Evolutionary conservation across 257 asterid genomes (phyloP), one percentile per base, ranked within the genome.

Genomic region (Solanum neorickii): DNA sequence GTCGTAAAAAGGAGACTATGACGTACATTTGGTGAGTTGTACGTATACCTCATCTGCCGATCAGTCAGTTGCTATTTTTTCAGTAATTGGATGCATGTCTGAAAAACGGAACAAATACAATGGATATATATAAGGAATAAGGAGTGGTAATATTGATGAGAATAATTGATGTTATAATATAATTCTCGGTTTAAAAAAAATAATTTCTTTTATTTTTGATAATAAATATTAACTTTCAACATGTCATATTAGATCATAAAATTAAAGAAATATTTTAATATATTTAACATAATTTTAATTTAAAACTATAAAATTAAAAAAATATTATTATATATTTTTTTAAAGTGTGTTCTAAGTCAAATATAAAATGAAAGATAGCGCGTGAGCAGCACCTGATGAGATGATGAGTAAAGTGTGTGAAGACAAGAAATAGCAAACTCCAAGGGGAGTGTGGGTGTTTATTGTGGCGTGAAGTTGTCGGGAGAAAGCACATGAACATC

Each of bases 391-490:
- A 80, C 47, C 68, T 46, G 84, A 4, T 46, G 84, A 39, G 42
- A 6, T 49, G 68, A 80, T 6, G 44, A 80, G 20, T 49, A 80
- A 80, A 47, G 44, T 27, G 39, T 27, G 85, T 29, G 69, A 80
- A 49, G 85, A 80, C 85, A 80, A 80, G 44, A 80, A 49, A 80
- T 29, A 11, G 12, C 31, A 37, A 74, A 74, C 49, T 74, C 82
- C 85, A 49, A 47, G 49, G 49, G 68, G 85, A 49, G 85, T 46
- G 85, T 80, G 84, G 66, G 68, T 80, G 84, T 29, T 46, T 18
- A 80, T 16, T 25, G 84, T 78, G 84, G 66, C 66, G 84, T 46
- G 84, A 78, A 44, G 84, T 46, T 78, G 84, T 78, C 84, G 84
- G 84, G 42, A 75, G 62, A 77, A 77, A 42, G 83, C 83, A 77